Conservation (phyloP, 2,329 filamentous ascomycete species). For the Periconia sp. region DNA sequence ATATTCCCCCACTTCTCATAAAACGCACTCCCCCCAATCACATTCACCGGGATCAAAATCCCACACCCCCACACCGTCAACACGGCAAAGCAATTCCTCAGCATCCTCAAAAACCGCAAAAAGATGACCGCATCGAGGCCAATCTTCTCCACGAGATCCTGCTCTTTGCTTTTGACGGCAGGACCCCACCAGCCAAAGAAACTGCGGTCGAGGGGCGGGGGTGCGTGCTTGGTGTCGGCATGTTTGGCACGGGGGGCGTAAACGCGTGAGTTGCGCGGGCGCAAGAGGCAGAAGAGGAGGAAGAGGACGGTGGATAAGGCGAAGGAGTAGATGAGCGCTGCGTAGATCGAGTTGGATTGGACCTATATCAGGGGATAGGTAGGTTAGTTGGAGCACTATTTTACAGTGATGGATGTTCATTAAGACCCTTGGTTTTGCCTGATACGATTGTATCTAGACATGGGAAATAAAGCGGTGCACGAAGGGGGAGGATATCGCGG, state of each 20-base stretch:
- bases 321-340: slow-evolving; percentile 78
- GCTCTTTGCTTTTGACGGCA: slow-evolving; percentile 74
- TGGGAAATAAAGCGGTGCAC: background rate
- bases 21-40: slow-evolving; percentile 45
- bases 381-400: background rate
- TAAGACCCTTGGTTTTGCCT: background rate
- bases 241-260: slow-evolving; percentile 94
- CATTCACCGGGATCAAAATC: slow-evolving; percentile 80
- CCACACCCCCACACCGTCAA: slow-evolving; percentile 71
- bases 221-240: slow-evolving; percentile 86
- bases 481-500: background rate
- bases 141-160: slow-evolving; percentile 75
- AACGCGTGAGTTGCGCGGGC: slow-evolving; percentile 85
- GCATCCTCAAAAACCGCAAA: slow-evolving; percentile 83
- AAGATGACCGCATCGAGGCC: slow-evolving; percentile 92
- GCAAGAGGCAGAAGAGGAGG: slow-evolving; percentile 81
- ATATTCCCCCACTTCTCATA: slow-evolving; percentile 31
- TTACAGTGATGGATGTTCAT: background rate
- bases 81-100: slow-evolving; percentile 82
- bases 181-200: slow-evolving; percentile 77
- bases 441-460: background rate
- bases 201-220: slow-evolving; percentile 81
- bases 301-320: slow-evolving; percentile 73
- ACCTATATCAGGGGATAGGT: slow-evolving; percentile 45
- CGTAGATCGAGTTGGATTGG: slow-evolving; percentile 68